Conservation (phyloP, 192 early-diverging fungal genomes). For the Dissophora ornata region DNA sequence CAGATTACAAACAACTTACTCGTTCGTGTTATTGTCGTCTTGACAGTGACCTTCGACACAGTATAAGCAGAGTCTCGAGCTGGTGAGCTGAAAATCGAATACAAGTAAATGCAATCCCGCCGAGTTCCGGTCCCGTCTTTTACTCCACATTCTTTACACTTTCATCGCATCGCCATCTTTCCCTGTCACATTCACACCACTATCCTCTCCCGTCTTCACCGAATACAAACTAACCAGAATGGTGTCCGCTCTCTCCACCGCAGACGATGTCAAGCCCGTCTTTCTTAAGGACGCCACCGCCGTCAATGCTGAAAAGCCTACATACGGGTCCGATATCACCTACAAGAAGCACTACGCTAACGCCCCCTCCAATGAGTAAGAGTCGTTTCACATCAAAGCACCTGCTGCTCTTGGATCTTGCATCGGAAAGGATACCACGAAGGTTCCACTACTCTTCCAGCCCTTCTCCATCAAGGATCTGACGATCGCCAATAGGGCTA, state of each 20-base stretch:
- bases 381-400: constrained; percentile 13
- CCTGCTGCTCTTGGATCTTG: constrained; percentile 16
- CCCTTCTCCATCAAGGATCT: constrained; percentile 74
- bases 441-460: constrained; percentile 64
- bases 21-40: too few species aligned
- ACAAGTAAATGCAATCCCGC: too few species aligned
- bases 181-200: not conserved
- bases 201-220: not conserved
- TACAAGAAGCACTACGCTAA: not conserved
- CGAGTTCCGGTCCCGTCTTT: too few species aligned
- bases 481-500: constrained; percentile 82
- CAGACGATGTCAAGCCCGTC: not conserved
- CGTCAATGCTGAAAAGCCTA: not conserved
- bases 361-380: constrained; percentile 4
- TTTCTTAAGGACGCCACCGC: not conserved
- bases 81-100: too few species aligned
- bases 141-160: too few species aligned
- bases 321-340: not conserved
- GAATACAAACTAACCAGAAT: not conserved
- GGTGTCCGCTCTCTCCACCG: not conserved
- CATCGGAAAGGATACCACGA: not conserved
- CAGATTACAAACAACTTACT: too few species aligned
- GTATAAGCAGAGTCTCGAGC: too few species aligned
- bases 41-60: too few species aligned
- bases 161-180: too few species aligned